Percentiles rank a stretch among this genome's conserved stretches.
Conservation (phyloP, 257 asterid genomes). For the Salvia hispanica region DNA sequence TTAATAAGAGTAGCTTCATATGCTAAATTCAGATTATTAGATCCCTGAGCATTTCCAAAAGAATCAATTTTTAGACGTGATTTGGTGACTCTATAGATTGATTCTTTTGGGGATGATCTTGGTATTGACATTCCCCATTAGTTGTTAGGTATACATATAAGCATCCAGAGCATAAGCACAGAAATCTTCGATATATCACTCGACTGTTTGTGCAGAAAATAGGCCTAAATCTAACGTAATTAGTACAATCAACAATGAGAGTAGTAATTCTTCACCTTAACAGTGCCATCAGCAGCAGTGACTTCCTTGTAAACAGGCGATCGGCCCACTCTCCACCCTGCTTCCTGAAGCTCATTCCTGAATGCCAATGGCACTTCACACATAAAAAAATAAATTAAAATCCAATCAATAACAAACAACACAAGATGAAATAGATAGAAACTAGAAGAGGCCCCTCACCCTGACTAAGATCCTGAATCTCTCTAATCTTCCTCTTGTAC, state of each 20-base stretch:
- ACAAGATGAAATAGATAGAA: constrained; percentile 1
- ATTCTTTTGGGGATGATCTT: neutral
- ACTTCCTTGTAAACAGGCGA: constrained; percentile 65
- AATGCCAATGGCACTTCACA: constrained; percentile 80
- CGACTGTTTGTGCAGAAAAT: neutral
- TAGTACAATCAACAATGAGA: constrained; percentile 4
- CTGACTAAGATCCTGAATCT: constrained; percentile 69
- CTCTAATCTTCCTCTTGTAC: constrained; percentile 80
- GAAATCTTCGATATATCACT: neutral
- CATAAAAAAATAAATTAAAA: neutral
- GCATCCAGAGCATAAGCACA: constrained; percentile 8
- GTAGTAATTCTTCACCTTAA: constrained; percentile 57
- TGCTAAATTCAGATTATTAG: neutral
- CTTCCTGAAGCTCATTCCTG: constrained; percentile 74
- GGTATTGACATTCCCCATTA: neutral
- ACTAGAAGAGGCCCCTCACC: constrained; percentile 45
- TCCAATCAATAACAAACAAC: too few relatives aligned
- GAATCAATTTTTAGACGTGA: neutral
- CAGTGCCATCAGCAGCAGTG: constrained; percentile 89
- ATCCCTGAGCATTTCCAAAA: neutral
- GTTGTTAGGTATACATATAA: neutral
- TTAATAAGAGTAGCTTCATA: neutral
- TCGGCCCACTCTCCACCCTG: constrained; percentile 88
- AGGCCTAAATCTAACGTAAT: neutral
- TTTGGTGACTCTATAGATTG: neutral